Evolutionary conservation across 140 eudicot genomes (phyloP).

Genomic region (Erigeron philadelphicus): DNA sequence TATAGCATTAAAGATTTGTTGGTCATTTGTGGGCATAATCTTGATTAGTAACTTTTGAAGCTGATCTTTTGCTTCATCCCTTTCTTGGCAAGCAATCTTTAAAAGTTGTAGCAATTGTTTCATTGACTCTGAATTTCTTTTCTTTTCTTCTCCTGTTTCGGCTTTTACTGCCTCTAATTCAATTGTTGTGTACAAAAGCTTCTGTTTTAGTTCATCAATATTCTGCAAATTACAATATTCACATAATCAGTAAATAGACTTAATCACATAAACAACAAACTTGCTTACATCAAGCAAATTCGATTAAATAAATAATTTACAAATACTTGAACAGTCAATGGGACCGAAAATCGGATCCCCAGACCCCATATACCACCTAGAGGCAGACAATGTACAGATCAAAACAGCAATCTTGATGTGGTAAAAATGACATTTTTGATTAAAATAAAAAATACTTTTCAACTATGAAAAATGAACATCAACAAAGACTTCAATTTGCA

Average conservation of each 20-base stretch:
- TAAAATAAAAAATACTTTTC: slow-evolving; percentile 14
- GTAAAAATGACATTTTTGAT: slow-evolving; percentile 27
- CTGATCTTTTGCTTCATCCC: slow-evolving; percentile 73
- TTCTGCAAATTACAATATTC: slow-evolving; percentile 30
- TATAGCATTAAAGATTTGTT: slow-evolving; percentile 27
- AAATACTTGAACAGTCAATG: neutral
- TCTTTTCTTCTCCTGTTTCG: slow-evolving; percentile 43
- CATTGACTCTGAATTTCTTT: slow-evolving; percentile 38
- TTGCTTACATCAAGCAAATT: neutral
- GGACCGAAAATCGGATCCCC: neutral
- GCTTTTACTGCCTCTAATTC: slow-evolving; percentile 53
- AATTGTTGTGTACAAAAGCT: slow-evolving; percentile 51
- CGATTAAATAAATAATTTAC: neutral
- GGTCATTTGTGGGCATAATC: slow-evolving; percentile 31
- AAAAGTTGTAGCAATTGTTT: slow-evolving; percentile 40
- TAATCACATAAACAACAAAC: neutral
- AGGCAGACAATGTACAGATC: slow-evolving; percentile 28
- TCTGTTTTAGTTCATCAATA: slow-evolving; percentile 52
- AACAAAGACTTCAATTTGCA: slow-evolving; percentile 24
- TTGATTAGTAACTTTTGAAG: slow-evolving; percentile 47
- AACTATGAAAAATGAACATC: slow-evolving; percentile 26
- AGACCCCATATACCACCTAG: slow-evolving; percentile 20
- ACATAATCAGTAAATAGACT: neutral
- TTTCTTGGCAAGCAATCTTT: slow-evolving; percentile 45
- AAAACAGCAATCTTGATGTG: slow-evolving; percentile 18